These are phyloP conservation scores for Candida silvicultrix DNA, from an alignment of 805 yeast genomes.

Conservation along the genomic window DNA sequence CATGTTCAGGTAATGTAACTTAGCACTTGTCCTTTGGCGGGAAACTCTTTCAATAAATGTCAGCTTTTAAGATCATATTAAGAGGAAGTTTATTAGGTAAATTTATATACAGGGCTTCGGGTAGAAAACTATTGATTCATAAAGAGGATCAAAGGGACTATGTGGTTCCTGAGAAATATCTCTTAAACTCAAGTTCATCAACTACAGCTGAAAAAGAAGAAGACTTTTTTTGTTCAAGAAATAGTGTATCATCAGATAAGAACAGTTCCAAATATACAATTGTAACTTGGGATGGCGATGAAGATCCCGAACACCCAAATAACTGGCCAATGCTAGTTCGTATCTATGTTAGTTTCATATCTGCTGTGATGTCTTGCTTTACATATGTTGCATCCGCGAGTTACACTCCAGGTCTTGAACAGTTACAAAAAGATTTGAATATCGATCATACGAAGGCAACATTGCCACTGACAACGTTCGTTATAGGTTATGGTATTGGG, in stretches of 20 bases:
- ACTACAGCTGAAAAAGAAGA: neutral
- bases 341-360: conserved; percentile 31
- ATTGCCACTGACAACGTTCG: conserved; percentile 47
- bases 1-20: too few species aligned
- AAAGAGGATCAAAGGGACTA: conserved; percentile 24
- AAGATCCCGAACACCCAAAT: conserved; percentile 50
- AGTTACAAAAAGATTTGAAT: conserved; percentile 39
- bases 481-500: conserved; percentile 56
- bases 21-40: too few species aligned
- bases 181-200: neutral
- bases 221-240: neutral
- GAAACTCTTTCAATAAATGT: too few species aligned
- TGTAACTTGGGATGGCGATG: conserved; percentile 23
- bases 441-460: conserved; percentile 38
- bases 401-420: conserved; percentile 43
- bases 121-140: neutral
- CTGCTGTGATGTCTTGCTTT: conserved; percentile 26
- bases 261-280: neutral
- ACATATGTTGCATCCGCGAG: conserved; percentile 54
- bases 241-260: neutral
- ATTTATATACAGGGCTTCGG: neutral
- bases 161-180: conserved; percentile 28
- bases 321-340: conserved; percentile 44
- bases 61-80: neutral
- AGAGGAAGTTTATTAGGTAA: neutral